Evolutionary conservation across 176 grass and related monocot species (phyloP).

Genomic region (Cenchrus purpureus): DNA sequence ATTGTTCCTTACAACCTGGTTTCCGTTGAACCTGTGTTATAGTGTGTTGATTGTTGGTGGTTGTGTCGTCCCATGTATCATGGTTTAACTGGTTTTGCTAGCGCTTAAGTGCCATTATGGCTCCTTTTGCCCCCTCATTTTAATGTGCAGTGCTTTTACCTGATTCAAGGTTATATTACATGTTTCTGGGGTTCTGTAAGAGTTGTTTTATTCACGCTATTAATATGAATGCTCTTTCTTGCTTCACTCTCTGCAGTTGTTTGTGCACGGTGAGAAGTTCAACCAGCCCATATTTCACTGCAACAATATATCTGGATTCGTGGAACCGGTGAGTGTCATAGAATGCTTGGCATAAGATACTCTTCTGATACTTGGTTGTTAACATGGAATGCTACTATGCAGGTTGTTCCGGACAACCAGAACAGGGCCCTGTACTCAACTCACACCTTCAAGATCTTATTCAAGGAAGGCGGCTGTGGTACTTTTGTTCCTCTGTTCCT

Average conservation of each 20-base stretch:
- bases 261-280: conserved; percentile 88
- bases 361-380: not conserved
- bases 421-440: conserved; percentile 87
- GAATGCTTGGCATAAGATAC: not conserved
- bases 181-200: not conserved
- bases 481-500: conserved; percentile 97
- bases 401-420: conserved; percentile 87
- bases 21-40: not conserved
- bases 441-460: conserved; percentile 98
- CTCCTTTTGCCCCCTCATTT: not conserved
- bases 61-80: not conserved
- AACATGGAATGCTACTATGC: conserved; percentile 7
- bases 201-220: not conserved
- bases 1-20: not conserved
- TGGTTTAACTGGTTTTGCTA: not conserved
- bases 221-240: conserved; percentile 31
- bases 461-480: conserved; percentile 95
- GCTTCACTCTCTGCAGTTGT: conserved; percentile 53
- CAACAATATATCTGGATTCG: conserved; percentile 93
- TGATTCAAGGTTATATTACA: conserved; percentile 4
- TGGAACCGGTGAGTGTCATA: conserved; percentile 81
- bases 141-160: not conserved
- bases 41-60: not conserved
- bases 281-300: conserved; percentile 96
- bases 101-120: not conserved